Evolutionary conservation across 345 rosid genomes (phyloP).

Genomic region (Brassica cretica): DNA sequence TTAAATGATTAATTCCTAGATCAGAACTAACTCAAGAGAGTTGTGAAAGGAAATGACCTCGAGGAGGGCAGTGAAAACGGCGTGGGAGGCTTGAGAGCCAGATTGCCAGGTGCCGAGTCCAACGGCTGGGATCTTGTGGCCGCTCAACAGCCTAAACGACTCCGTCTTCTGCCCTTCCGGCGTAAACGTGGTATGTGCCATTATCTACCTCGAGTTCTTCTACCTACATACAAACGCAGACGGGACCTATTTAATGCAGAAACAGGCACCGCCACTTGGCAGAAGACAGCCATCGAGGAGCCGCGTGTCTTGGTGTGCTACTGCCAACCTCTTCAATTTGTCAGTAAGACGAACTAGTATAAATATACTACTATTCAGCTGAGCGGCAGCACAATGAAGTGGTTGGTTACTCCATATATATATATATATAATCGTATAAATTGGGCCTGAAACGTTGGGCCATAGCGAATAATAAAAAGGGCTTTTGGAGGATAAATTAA

Average conservation of each 20-base stretch:
- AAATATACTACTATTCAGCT: neutral
- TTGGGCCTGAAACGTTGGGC: neutral
- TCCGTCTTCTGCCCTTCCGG: constrained; percentile 36
- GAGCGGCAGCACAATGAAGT: neutral
- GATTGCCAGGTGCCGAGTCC: constrained; percentile 59
- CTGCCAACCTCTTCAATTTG: neutral
- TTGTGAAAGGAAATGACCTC: constrained; percentile 39
- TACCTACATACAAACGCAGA: neutral
- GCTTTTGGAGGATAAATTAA: neutral
- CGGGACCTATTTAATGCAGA: neutral
- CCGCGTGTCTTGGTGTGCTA: neutral
- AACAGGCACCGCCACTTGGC: constrained; percentile 26
- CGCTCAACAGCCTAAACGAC: constrained; percentile 49
- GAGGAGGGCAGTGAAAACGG: constrained; percentile 50
- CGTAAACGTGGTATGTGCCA: constrained; percentile 49
- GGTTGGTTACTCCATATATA: neutral
- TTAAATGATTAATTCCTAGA: neutral
- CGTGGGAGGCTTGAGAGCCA: constrained; percentile 42
- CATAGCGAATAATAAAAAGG: neutral
- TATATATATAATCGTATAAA: neutral
- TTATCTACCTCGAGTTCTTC: neutral
- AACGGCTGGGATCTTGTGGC: constrained; percentile 55
- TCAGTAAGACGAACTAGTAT: neutral
- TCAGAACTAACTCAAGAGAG: neutral
- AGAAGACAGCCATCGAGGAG: constrained; percentile 12